phyloP scores from a whole-genome alignment of 2,329 filamentous ascomycete genomes.

The Alternaria arborescens region DNA sequence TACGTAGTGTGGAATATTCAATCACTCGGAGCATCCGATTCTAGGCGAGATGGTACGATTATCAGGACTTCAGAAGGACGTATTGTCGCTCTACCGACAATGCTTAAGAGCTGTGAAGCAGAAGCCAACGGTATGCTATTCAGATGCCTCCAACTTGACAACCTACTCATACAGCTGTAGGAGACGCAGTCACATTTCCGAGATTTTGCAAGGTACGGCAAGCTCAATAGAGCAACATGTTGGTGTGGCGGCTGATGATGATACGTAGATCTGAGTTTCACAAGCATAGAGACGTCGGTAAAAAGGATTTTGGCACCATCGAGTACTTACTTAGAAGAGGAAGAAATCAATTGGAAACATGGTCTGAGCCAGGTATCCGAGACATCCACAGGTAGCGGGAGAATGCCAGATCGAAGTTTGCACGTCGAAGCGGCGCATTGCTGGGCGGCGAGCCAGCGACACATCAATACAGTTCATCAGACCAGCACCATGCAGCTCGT shows the following conservation, averaged over 20 bases:
- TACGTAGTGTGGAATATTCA: slow-evolving; percentile 4
- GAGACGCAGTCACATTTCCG: slow-evolving; percentile 68
- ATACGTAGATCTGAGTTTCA: slow-evolving; percentile 75
- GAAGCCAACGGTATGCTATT: slow-evolving; percentile 74
- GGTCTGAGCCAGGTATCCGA: slow-evolving; percentile 80
- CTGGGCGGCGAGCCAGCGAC: not conserved
- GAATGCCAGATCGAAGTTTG: not conserved
- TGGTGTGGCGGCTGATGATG: slow-evolving; percentile 13
- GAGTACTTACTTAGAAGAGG: slow-evolving; percentile 88
- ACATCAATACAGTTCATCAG: not conserved
- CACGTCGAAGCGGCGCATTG: not conserved
- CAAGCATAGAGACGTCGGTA: slow-evolving; percentile 73
- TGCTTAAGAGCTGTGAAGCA: slow-evolving; percentile 82
- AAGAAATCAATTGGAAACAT: slow-evolving; percentile 79
- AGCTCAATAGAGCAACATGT: not conserved
- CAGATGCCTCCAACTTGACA: not conserved
- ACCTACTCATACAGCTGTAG: slow-evolving; percentile 50
- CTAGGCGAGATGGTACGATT: slow-evolving; percentile 59
- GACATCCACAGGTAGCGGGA: slow-evolving; percentile 56
- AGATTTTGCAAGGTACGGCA: slow-evolving; percentile 66
- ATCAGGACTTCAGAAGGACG: slow-evolving; percentile 90
- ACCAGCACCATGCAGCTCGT: not conserved
- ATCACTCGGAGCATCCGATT: not conserved
- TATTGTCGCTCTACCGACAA: slow-evolving; percentile 83
- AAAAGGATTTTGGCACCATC: slow-evolving; percentile 85